Percentiles rank a stretch among this genome's conserved stretches.
Conservation (phyloP, 257 asterid species). For the Voacanga thouarsii region DNA sequence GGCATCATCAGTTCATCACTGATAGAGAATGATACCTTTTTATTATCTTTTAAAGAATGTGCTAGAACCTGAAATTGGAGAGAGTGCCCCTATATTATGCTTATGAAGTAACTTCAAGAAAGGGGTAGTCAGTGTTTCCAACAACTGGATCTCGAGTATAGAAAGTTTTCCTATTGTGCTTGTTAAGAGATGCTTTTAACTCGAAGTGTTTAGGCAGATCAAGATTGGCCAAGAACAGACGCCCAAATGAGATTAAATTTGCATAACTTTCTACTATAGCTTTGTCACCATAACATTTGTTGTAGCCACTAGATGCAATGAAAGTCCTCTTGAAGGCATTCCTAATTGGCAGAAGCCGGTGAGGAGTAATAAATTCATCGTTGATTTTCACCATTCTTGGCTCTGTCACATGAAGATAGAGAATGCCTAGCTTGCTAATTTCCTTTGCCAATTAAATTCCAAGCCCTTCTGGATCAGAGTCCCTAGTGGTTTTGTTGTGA, state of each 20-base stretch:
- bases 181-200: slow-evolving; percentile 25
- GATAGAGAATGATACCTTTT: too few species aligned
- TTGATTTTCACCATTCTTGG: slow-evolving; percentile 25
- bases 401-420: slow-evolving; percentile 29
- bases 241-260: slow-evolving; percentile 36
- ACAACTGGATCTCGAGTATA: slow-evolving; percentile 27
- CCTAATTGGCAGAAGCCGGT: slow-evolving; percentile 28
- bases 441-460: too few species aligned
- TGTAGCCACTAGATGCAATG: slow-evolving; percentile 33
- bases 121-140: slow-evolving; percentile 26
- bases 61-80: too few species aligned
- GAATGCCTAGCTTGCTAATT: too few species aligned
- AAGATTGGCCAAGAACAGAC: slow-evolving; percentile 38
- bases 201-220: slow-evolving; percentile 39
- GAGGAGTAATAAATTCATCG: slow-evolving; percentile 13
- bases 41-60: too few species aligned
- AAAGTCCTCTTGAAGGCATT: slow-evolving; percentile 35
- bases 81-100: too few species aligned
- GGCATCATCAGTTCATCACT: too few species aligned
- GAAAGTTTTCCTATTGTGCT: slow-evolving; percentile 31
- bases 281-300: slow-evolving; percentile 26
- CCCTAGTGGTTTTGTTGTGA: slow-evolving; percentile 18
- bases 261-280: slow-evolving; percentile 19
- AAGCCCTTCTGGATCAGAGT: slow-evolving; percentile 28
- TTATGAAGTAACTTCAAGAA: slow-evolving; percentile 3